Evolutionary conservation across 805 yeast species (phyloP).

Genomic region (Kodamaea lidongshanica): DNA sequence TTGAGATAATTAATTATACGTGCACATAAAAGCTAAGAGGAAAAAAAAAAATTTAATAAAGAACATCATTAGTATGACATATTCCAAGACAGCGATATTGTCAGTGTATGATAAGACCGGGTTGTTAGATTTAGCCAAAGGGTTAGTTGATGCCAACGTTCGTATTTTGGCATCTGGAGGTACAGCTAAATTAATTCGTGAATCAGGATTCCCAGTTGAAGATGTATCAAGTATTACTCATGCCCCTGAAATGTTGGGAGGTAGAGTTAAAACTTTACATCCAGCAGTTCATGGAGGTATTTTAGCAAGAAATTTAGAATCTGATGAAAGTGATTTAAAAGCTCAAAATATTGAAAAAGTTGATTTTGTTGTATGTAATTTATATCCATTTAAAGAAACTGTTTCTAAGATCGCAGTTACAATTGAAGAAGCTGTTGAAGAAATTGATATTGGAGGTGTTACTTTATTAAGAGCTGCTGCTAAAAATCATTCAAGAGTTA

Average conservation of each 20-base stretch:
- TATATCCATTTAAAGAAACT: slow-evolving; percentile 97
- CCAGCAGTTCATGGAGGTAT: slow-evolving; percentile 99
- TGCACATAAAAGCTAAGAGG: slow-evolving; percentile 2
- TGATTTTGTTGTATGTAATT: slow-evolving; percentile 94
- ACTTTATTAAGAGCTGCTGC: slow-evolving; percentile 98
- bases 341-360: slow-evolving; percentile 92
- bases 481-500: slow-evolving; percentile 93
- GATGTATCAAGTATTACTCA: slow-evolving; percentile 93
- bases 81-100: slow-evolving; percentile 82
- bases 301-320: slow-evolving; percentile 85
- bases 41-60: slow-evolving; percentile 1
- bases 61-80: slow-evolving; percentile 11
- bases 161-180: slow-evolving; percentile 96
- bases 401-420: slow-evolving; percentile 93
- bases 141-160: slow-evolving; percentile 80
- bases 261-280: slow-evolving; percentile 95
- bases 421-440: slow-evolving; percentile 96
- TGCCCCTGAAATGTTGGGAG: slow-evolving; percentile 98
- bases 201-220: slow-evolving; percentile 96
- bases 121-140: slow-evolving; percentile 90
- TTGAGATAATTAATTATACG: slow-evolving; percentile 5
- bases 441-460: slow-evolving; percentile 95
- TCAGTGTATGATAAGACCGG: slow-evolving; percentile 99
- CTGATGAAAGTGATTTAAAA: slow-evolving; percentile 82
- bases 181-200: slow-evolving; percentile 88